These are phyloP conservation scores for Stromatinia cepivora DNA, from an alignment of 2,329 filamentous ascomycete species.

Conservation along the genomic window DNA sequence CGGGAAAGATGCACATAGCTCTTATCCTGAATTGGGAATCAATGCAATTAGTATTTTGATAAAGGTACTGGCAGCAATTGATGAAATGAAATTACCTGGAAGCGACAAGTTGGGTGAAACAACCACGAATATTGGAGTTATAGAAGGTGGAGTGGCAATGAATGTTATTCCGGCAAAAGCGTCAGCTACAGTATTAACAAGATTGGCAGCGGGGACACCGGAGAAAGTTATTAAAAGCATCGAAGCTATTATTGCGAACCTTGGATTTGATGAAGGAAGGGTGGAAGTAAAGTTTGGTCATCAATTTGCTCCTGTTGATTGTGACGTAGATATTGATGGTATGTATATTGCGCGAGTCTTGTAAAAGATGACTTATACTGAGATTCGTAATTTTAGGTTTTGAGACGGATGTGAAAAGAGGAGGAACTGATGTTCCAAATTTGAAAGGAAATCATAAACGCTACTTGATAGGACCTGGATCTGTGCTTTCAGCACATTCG, in stretches of 20 bases:
- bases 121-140: slow-evolving; percentile 78
- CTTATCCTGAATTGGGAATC: slow-evolving; percentile 84
- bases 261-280: not conserved
- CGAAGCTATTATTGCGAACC: not conserved
- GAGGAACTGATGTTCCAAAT: slow-evolving; percentile 80
- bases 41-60: slow-evolving; percentile 80
- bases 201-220: slow-evolving; percentile 1
- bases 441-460: slow-evolving; percentile 41
- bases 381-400: slow-evolving; percentile 53
- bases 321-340: slow-evolving; percentile 66
- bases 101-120: slow-evolving; percentile 78
- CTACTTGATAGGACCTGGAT: slow-evolving; percentile 66
- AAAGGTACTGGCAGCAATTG: slow-evolving; percentile 63
- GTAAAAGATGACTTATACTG: not conserved
- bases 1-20: slow-evolving; percentile 79
- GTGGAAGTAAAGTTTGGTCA: slow-evolving; percentile 67
- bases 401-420: slow-evolving; percentile 77
- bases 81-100: slow-evolving; percentile 68
- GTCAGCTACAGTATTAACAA: slow-evolving; percentile 8
- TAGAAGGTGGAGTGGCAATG: slow-evolving; percentile 75
- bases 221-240: slow-evolving; percentile 4
- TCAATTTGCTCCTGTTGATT: slow-evolving; percentile 71
- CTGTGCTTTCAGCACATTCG: slow-evolving; percentile 81
- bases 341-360: slow-evolving; percentile 9
- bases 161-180: slow-evolving; percentile 75